Conservation (phyloP, 768 basidiomycete species). For the Sarcodon sp. region DNA sequence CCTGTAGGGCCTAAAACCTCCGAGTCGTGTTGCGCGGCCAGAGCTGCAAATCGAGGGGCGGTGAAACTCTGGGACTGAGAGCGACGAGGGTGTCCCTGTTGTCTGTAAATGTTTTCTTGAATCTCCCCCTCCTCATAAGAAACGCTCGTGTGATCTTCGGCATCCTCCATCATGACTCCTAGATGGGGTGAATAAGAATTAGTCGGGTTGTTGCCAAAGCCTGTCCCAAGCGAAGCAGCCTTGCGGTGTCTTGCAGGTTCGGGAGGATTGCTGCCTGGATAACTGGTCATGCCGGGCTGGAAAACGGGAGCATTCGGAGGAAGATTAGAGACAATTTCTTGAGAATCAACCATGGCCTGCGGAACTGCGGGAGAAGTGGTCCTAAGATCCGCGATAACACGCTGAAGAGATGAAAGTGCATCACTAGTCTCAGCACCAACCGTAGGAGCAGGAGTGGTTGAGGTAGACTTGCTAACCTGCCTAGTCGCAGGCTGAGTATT, state of each 20-base stretch:
- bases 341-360: constrained; percentile 20
- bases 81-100: constrained; percentile 51
- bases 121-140: constrained; percentile 75
- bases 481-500: constrained; percentile 9
- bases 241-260: constrained; percentile 64
- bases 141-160: constrained; percentile 41
- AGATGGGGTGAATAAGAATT: constrained; percentile 70
- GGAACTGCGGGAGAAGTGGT: constrained; percentile 59
- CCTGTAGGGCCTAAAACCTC: constrained; percentile 60
- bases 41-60: constrained; percentile 79
- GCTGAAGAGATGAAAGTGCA: constrained; percentile 78
- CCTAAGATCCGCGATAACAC: constrained; percentile 91
- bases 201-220: constrained; percentile 44
- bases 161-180: constrained; percentile 76
- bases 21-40: constrained; percentile 51
- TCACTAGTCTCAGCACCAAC: constrained; percentile 57
- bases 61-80: constrained; percentile 77
- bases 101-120: constrained; percentile 37
- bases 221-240: constrained; percentile 58
- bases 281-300: constrained; percentile 53
- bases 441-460: constrained; percentile 32
- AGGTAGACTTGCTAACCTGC: constrained; percentile 29
- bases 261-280: constrained; percentile 28
- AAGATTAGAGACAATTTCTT: constrained; percentile 34
- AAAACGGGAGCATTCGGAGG: constrained; percentile 61